phyloP scores from a whole-genome alignment of 192 early-diverging fungal genomes.

The Coemansia sp. region DNA sequence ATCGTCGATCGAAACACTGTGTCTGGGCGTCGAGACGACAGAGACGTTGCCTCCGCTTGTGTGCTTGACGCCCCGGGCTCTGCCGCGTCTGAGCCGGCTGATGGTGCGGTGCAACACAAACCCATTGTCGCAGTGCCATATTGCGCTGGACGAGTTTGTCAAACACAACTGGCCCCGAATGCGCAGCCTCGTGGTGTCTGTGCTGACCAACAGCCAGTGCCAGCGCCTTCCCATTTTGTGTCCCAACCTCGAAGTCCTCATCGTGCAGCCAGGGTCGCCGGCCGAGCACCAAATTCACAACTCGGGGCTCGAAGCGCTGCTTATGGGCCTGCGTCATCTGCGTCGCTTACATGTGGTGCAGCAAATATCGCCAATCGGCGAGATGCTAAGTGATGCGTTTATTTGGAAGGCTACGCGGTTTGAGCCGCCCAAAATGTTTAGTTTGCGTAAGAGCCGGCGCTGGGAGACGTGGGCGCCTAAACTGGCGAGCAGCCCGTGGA shows the following conservation, averaged over 20 bases:
- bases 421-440: conserved; percentile 49
- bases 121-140: conserved; percentile 45
- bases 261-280: conserved; percentile 53
- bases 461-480: conserved; percentile 56
- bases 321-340: conserved; percentile 35
- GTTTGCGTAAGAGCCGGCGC: conserved; percentile 43
- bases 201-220: conserved; percentile 52
- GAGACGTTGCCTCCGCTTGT: conserved; percentile 43
- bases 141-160: conserved; percentile 44
- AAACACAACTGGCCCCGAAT: conserved; percentile 47
- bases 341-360: conserved; percentile 49
- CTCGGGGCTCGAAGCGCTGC: conserved; percentile 43
- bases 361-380: conserved; percentile 54
- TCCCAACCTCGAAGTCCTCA: conserved; percentile 47
- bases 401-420: conserved; percentile 51
- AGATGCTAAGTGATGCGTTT: conserved; percentile 54
- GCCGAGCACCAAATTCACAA: conserved; percentile 55
- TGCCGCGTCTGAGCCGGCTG: conserved; percentile 44
- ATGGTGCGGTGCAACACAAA: conserved; percentile 53
- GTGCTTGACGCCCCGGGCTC: conserved; percentile 46
- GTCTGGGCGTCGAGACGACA: conserved; percentile 48
- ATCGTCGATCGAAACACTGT: conserved; percentile 51
- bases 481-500: conserved; percentile 54
- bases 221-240: conserved; percentile 28
- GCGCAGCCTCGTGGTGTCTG: conserved; percentile 48